Evolutionary conservation across 805 yeast genomes (phyloP), one percentile per base, ranked within the genome.

Genomic region (Wickerhamiella australiensis): DNA sequence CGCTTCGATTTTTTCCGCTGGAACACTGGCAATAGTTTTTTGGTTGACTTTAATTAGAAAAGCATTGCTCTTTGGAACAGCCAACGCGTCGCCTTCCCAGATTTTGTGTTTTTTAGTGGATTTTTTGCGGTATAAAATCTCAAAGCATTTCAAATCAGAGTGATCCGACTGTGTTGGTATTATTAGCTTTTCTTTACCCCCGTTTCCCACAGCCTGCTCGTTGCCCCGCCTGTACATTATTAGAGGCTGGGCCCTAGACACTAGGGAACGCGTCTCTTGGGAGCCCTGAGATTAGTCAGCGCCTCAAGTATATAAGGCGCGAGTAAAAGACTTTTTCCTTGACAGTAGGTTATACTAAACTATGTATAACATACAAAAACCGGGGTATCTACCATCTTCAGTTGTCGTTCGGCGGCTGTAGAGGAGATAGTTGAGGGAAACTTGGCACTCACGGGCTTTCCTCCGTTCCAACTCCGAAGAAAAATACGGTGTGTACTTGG

Each of bases 81-180:
- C 66, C 29, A 67, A 64, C 0, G 95, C 97, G 66, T 92, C 97
- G 2, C 94, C 95, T 50, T 85, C 94, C 98, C 98, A 92, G 0
- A 86, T 79, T 61, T 88, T 88, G 63, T 87, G 79, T 69, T 90
- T 86, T 65, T 83, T 85, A 27, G 67, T 71, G 0, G 90, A 70
- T 38, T 72, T 71, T 62, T 85, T 86, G 29, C 98, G 68, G 74
- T 81, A 83, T 55, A 84, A 73, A 5, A 78, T 76, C 9, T 54
- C 52, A 37, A 48, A 60, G 5, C 37, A 25, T 6, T 22, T 13
- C 13, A 11, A 29, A 29, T 29, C 13, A 3, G 13, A 9, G 9
- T 6, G 13, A 29, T 29, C 13, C 13, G 33, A 6, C 9, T 12
- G 13, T 29, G 4, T 11, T 4, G 13, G 6, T 11, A 3, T n/a